Conservation (phyloP, 1,139 yeast genomes). For the Candida sanyaensis region DNA sequence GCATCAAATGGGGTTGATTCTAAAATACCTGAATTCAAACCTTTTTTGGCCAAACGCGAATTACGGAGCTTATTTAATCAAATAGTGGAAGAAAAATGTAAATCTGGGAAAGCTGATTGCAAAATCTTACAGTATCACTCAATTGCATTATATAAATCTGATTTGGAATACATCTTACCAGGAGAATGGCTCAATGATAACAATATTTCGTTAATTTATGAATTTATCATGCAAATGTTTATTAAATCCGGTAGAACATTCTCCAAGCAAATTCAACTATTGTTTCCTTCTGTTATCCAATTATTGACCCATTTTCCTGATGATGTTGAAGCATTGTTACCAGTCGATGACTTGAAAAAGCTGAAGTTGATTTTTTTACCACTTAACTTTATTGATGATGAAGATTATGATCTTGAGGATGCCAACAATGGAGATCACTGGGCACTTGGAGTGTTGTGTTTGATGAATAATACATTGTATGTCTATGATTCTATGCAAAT, state of each 20-base stretch:
- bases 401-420: conserved; percentile 28
- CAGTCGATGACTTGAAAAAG: conserved; percentile 32
- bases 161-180: conserved; percentile 38
- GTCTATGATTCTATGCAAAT: conserved; percentile 44
- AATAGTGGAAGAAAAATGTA: conserved; percentile 17
- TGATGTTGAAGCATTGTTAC: conserved; percentile 29
- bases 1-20: conserved; percentile 1
- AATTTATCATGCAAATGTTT: conserved; percentile 39
- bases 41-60: conserved; percentile 23
- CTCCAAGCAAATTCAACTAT: conserved; percentile 30
- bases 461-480: conserved; percentile 31
- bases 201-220: conserved; percentile 64
- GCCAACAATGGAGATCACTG: conserved; percentile 48
- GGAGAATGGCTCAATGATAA: conserved; percentile 80
- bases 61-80: conserved; percentile 19
- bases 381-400: conserved; percentile 39
- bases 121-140: conserved; percentile 43
- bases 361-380: conserved; percentile 44
- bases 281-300: conserved; percentile 44
- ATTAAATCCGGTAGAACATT: conserved; percentile 14
- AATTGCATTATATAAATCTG: conserved; percentile 41
- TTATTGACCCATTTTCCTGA: conserved; percentile 39
- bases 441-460: conserved; percentile 37
- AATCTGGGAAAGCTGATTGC: conserved; percentile 18
- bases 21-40: conserved; percentile 13